Base-by-base conservation (phyloP, 2,329 filamentous ascomycete genomes). In the Periglandula ipomoeae region DNA sequence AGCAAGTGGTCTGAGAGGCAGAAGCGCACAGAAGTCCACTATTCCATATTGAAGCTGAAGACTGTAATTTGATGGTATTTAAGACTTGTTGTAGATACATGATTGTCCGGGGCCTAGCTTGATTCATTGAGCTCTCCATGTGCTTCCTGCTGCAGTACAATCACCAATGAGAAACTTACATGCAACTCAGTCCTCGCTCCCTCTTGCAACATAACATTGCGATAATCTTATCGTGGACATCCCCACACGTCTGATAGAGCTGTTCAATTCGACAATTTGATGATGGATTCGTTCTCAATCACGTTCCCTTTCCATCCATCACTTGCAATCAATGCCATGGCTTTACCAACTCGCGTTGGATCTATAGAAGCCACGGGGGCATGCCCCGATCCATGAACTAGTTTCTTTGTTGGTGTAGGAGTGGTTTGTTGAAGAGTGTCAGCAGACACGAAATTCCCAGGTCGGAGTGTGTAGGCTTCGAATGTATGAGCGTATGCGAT, bases 401-500 rank as follows among this genome's bases (percentile, higher is more conserved):
- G n/a, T 26, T 57, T 57, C 23, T 59, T 60, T 23, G 61, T 13
- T 5, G 55, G 48, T 3, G 58, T 56, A n/a, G 52, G 37, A 4
- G 46, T 48, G 15, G 15, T 32, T 15, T 58, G 53, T 9, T 60
- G 53, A 4, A 58, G 53, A 13, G 60, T 53, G 23, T 63, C 54
- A 1, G 53, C 50, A 3, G 56, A 52, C 34, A 62, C 50, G 32
- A 72, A 60, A 24, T 56, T 56, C 22, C 57, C 60, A 8, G 69
- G 70, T 11, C 69, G 63, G 6, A 65, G 58, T 37, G 66, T 63
- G 53, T 61, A 66, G n/a, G 63, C 59, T 43, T 64, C 61, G 23
- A 73, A 65, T 11, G 49, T 55, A 46, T 59, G 58, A 24, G 58
- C 50, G 49, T 62, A 56, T 20, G 56, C 56, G 41, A 68, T 63